Conservation (phyloP, 306 rosid species). For the Sphenostylis stenocarpa region DNA sequence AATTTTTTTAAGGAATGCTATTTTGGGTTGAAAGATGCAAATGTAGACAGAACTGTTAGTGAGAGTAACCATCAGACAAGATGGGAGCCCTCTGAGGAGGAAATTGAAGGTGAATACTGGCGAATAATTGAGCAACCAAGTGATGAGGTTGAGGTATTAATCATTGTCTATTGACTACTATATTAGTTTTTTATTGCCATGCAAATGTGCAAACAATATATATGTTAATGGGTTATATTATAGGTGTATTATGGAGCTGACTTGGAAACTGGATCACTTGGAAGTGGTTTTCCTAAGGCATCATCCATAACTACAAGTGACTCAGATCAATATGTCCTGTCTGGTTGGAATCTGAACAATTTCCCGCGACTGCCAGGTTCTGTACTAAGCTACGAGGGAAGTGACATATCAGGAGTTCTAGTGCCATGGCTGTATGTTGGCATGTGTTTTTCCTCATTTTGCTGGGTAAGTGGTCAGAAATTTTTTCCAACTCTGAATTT, state of each 20-base stretch:
- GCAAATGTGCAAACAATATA: constrained; percentile 12
- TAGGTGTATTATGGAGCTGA: constrained; percentile 97
- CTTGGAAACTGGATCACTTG: constrained; percentile 80
- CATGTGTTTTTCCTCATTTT: constrained; percentile 98
- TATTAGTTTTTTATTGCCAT: constrained; percentile 10
- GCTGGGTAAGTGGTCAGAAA: constrained; percentile 83
- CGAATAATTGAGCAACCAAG: constrained; percentile 84
- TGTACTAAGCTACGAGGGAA: constrained; percentile 76
- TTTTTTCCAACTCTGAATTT: constrained; percentile 8
- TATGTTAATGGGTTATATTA: constrained; percentile 34
- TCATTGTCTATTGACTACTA: not conserved
- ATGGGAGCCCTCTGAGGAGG: constrained; percentile 69
- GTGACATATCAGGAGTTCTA: constrained; percentile 94
- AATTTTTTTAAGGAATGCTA: constrained; percentile 66
- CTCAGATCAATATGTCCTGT: constrained; percentile 53
- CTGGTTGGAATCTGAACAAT: constrained; percentile 97
- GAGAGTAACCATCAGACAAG: constrained; percentile 34
- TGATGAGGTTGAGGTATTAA: constrained; percentile 88
- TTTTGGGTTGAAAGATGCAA: constrained; percentile 54
- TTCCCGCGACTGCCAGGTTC: constrained; percentile 90
- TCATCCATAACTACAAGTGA: constrained; percentile 46
- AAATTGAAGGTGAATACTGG: constrained; percentile 99
- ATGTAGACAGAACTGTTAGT: constrained; percentile 33
- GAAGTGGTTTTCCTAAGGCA: constrained; percentile 91
- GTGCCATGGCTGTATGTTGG: constrained; percentile 99